Percentiles rank a stretch among this genome's conserved stretches.
Conservation (phyloP, 2,329 filamentous ascomycete genomes). For the Exophiala phaeomuriformis region DNA sequence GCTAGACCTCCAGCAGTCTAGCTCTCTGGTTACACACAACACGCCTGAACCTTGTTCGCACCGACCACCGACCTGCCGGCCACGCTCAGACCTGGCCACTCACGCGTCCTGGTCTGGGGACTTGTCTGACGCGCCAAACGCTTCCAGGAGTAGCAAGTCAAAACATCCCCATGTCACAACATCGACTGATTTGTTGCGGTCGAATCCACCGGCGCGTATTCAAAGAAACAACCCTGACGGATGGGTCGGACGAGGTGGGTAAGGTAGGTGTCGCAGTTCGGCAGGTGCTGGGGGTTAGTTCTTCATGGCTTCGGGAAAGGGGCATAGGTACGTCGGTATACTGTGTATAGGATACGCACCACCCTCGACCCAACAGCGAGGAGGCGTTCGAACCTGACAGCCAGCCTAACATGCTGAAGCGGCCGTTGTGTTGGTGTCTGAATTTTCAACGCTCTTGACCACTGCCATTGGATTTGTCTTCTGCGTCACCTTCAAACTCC, state of each 20-base stretch:
- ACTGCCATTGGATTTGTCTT: conserved; percentile 4
- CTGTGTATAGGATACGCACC: too few species aligned
- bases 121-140: conserved; percentile 20
- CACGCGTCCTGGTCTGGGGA: neutral
- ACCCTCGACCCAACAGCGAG: too few species aligned
- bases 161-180: conserved; percentile 25
- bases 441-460: neutral
- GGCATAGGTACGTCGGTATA: too few species aligned
- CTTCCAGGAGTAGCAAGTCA: conserved; percentile 13
- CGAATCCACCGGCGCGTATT: conserved; percentile 17
- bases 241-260: neutral
- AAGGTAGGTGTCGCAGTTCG: neutral
- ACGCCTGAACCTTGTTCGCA: conserved; percentile 10
- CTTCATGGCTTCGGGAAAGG: too few species aligned
- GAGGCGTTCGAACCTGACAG: too few species aligned
- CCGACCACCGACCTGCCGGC: conserved; percentile 2
- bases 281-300: neutral
- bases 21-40: neutral
- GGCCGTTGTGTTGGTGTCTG: too few species aligned
- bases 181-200: conserved; percentile 20
- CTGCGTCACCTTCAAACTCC: neutral
- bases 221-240: neutral
- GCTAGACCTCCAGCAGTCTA: neutral
- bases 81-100: neutral
- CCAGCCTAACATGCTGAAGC: too few species aligned